phyloP scores from a whole-genome alignment of 345 rosid species.

The Streptanthus diversifolius region DNA sequence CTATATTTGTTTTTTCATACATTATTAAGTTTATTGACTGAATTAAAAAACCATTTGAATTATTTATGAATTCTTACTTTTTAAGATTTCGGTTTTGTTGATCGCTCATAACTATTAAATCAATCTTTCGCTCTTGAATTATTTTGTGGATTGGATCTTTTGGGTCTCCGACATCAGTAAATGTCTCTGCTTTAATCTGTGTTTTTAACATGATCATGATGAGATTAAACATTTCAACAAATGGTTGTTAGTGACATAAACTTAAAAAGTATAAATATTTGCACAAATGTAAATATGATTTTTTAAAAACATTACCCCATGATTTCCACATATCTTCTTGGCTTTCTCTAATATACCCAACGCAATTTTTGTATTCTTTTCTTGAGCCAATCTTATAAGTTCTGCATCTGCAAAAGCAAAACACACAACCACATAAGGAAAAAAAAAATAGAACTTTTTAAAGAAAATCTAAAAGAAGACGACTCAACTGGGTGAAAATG shows the following conservation, averaged over 20 bases:
- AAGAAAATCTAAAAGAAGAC: neutral
- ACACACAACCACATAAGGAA: neutral
- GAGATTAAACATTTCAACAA: neutral
- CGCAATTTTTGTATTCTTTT: slow-evolving; percentile 31
- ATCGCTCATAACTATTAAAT: slow-evolving; percentile 34
- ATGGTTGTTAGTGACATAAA: neutral
- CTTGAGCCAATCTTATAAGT: slow-evolving; percentile 21
- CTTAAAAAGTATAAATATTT: neutral
- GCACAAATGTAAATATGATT: slow-evolving; percentile 1
- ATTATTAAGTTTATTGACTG: neutral
- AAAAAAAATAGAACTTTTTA: neutral
- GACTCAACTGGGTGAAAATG: slow-evolving; percentile 33
- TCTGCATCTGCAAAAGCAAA: slow-evolving; percentile 29
- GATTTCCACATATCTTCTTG: slow-evolving; percentile 38
- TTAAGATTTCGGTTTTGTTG: slow-evolving; percentile 24
- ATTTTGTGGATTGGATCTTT: slow-evolving; percentile 33
- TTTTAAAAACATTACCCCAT: slow-evolving; percentile 38
- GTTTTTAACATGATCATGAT: neutral
- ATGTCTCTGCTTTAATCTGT: slow-evolving; percentile 49
- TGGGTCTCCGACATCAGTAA: slow-evolving; percentile 41
- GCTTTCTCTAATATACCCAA: slow-evolving; percentile 50
- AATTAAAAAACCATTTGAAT: neutral
- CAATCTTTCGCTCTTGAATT: slow-evolving; percentile 26
- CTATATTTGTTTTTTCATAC: neutral
- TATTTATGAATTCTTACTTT: slow-evolving; percentile 25